A percentile compares a stretch with the other conserved stretches of the same genome.
Conservation (phyloP, 805 yeast genomes). For the Yarrowia sp. region DNA sequence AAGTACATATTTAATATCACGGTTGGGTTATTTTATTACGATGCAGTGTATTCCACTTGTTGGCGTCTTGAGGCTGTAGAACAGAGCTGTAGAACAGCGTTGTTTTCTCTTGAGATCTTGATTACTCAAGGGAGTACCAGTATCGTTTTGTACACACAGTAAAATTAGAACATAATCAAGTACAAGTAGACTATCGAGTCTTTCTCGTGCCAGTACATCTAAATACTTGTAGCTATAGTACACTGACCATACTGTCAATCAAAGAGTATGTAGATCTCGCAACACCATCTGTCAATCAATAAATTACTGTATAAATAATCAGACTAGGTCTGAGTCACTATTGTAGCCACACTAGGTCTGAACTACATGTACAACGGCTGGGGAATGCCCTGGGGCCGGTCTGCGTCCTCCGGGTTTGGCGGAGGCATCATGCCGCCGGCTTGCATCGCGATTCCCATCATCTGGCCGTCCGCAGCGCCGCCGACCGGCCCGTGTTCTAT, state of each 20-base stretch:
- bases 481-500: slow-evolving; percentile 6
- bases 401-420: background rate
- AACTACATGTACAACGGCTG: slow-evolving; percentile 24
- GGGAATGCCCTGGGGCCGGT: background rate
- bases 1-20: slow-evolving; percentile 3
- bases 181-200: no score
- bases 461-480: background rate
- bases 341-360: background rate
- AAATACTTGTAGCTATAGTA: no score
- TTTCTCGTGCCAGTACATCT: no score
- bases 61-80: no score
- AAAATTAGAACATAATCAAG: no score
- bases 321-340: background rate
- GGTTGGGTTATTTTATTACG: slow-evolving; percentile 9
- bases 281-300: background rate
- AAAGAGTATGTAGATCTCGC: background rate
- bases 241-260: no score
- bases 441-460: slow-evolving; percentile 22
- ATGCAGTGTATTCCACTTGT: no score
- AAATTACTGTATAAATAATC: slow-evolving; percentile 18
- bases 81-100: no score
- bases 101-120: no score
- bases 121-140: no score
- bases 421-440: slow-evolving; percentile 22
- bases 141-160: no score